Base-by-base conservation (phyloP, 805 yeast species). In the Jamesozyma spencerorum region DNA sequence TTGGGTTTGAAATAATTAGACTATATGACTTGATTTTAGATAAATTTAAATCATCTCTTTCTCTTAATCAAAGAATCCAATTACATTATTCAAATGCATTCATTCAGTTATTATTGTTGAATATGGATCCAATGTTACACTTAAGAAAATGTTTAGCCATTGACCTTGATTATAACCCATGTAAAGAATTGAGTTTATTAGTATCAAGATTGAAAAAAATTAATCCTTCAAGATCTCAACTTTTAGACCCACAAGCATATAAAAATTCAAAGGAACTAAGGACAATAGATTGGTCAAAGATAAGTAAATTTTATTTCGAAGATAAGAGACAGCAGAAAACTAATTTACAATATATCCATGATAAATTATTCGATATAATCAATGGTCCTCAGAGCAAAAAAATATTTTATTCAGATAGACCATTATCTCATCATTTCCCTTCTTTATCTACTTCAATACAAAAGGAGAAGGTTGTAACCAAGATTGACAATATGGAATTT, bases 71-170 rank as follows among this genome's bases (percentile, higher is more conserved):
- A 26, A 54, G 61, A 42, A 43, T 64, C 1, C 42, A 48, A 3
- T 49, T 62, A n/a, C 51, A 59, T 41, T 49, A 56, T 39, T 44
- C 50, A 5, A 48, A 62, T 11, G 49, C 71, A 1, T 52, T 61
- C 1, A 56, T 75, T 17, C 72, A 72, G 41, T 60, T 73, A 37
- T 78, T 69, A 49, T 71, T 77, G 5, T 66, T 77, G 31, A 64
- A 68, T 30, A 75, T 76, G 31, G 75, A 70, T 43, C 74, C 74
- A 13, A 68, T 68, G 19, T 71, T 82, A 0, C 66, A 69, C 31
- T 66, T 80, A 19, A 74, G 80, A 48, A 77, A 73, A 47, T 87
- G 97, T 57, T 64, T 90, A 37, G 77, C 82, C 40, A 70, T 76
- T 34, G 90, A 90, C 58, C 83, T 85, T 59, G 96, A 85, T 46